phyloP scores from a whole-genome alignment of 345 rosid genomes.

The Ceriops zippeliana region DNA sequence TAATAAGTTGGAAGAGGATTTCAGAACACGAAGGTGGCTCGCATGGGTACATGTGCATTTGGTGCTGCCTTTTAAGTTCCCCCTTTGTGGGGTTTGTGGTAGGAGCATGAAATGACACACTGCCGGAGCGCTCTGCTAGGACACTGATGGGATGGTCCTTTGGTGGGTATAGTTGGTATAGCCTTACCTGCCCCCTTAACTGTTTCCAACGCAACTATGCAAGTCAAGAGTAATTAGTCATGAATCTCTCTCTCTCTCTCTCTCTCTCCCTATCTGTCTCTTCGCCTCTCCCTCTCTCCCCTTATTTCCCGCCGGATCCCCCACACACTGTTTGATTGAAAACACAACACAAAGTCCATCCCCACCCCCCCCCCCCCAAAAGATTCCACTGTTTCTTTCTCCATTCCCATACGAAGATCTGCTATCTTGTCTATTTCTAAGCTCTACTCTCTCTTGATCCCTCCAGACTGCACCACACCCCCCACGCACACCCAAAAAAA shows the following conservation, averaged over 20 bases:
- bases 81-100: background rate
- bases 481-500: too few species aligned
- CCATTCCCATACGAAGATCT: background rate
- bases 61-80: background rate
- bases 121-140: conserved; percentile 1
- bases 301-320: conserved; percentile 21
- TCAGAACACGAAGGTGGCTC: conserved; percentile 40
- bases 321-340: conserved; percentile 27
- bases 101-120: conserved; percentile 21
- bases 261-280: too few species aligned
- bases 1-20: background rate
- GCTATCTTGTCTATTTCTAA: conserved; percentile 14
- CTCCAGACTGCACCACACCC: conserved; percentile 5
- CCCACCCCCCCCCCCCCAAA: conserved; percentile 28
- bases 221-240: conserved; percentile 14
- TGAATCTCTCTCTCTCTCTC: conserved; percentile 7
- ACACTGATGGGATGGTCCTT: conserved; percentile 9
- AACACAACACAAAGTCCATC: conserved; percentile 22
- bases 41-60: conserved; percentile 15
- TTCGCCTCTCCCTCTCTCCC: conserved; percentile 8
- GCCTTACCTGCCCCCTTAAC: conserved; percentile 20
- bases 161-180: conserved; percentile 36
- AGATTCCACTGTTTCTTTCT: conserved; percentile 16
- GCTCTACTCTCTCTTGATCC: conserved; percentile 2
- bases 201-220: conserved; percentile 27